Evolutionary conservation across 2,329 filamentous ascomycete genomes (phyloP), one percentile per base, ranked within the genome.

Genomic region (Endoconidiophora laricicola): DNA sequence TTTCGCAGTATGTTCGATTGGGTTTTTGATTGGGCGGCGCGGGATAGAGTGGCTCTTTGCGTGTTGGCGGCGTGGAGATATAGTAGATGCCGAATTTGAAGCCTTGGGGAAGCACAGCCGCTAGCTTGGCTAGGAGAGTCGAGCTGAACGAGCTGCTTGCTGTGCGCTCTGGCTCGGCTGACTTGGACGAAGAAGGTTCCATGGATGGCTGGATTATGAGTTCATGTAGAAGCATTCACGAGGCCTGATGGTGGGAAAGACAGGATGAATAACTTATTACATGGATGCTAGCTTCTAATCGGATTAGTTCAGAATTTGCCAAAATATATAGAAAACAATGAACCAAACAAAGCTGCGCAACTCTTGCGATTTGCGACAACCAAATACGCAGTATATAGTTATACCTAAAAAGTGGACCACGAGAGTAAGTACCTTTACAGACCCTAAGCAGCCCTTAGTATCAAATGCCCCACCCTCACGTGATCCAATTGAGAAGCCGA

Each of bases 1-100:
- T 87, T 63, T 94, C 86, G 66, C 85, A 82, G 58, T 81, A 90
- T 0, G 91, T 98, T 56, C 76, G 73, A 60, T 93, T 83, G 6
- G 82, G 74, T 41, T 75, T 74, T 55, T 76, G 69, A 52, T 80
- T 78, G 3, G 85, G 84, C 3, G 85, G 79, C 33, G 88, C 74
- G 36, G 84, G 81, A 66, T 83, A 95, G 41, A 98, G 76, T 14
- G 90, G 74, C 6, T 79, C 73, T 55, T 79, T 82, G 60, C 73
- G 73, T 33, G 78, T 81, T 4, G 90, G 85, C 12, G 84, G 83
- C 4, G 88, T 94, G 22, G 86, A 94, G 57, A 95, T 69, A 67
- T 98, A 90, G 63, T 93, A 81, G 59, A 90, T 72, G 55, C 73
- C 79, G 61, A 94, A 83, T 12, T 60, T 65, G 59, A 63, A 61